Conservation (phyloP, 2,329 filamentous ascomycete species). For the Aspergillus sp. region DNA sequence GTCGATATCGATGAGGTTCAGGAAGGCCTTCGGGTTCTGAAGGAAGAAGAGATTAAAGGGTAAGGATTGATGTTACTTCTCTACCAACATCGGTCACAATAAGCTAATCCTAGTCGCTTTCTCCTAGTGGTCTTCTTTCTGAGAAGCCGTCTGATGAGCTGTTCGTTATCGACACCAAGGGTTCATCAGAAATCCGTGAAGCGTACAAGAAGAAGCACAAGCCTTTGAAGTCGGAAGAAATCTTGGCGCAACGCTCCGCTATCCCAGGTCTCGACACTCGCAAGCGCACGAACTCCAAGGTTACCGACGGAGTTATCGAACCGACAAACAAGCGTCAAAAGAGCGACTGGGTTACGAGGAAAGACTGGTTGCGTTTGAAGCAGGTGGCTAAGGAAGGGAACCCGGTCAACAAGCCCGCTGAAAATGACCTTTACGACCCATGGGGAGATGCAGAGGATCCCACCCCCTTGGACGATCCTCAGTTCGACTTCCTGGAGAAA, state of each 20-base stretch:
- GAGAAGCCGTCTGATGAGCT: conserved; percentile 83
- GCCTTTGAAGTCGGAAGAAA: conserved; percentile 85
- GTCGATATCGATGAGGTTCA: conserved; percentile 88
- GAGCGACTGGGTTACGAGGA: conserved; percentile 77
- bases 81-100: not conserved
- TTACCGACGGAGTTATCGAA: conserved; percentile 71
- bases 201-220: conserved; percentile 69
- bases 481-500: conserved; percentile 68
- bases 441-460: conserved; percentile 64
- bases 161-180: conserved; percentile 77
- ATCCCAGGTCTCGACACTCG: conserved; percentile 75
- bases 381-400: conserved; percentile 71
- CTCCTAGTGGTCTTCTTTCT: conserved; percentile 72
- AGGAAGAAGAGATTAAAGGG: conserved; percentile 90
- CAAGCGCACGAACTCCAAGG: conserved; percentile 72
- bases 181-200: conserved; percentile 67
- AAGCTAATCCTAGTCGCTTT: conserved; percentile 16
- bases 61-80: conserved; percentile 40
- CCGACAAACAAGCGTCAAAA: conserved; percentile 70
- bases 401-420: conserved; percentile 56
- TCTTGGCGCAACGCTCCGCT: conserved; percentile 79
- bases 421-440: conserved; percentile 67
- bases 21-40: conserved; percentile 76
- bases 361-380: conserved; percentile 77
- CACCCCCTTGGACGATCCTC: conserved; percentile 49